Evolutionary conservation across 1,284 basidiomycete species (phyloP), one percentile per base, ranked within the genome.

Genomic region (Inonotus hispidus): DNA sequence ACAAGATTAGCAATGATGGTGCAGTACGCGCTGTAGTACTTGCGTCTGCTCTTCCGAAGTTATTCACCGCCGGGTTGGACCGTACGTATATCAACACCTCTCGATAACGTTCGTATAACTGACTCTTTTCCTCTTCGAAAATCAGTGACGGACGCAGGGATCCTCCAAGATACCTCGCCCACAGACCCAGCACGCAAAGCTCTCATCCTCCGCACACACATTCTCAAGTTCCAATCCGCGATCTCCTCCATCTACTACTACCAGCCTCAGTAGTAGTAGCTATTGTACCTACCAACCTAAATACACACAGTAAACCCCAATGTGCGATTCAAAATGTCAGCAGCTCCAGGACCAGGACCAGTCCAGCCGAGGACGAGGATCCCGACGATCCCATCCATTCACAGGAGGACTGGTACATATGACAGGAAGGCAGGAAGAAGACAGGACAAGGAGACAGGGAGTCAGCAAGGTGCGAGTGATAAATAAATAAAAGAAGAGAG

Each of bases 41-140:
- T 1, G 82, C 86, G 0, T 93, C 91, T 1, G 76, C 76, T 0
- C 68, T 87, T 0, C 82, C 85, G 0, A 92, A 88, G 70, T 71
- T 85, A 13, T 95, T 92, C 71, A 90, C 88, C 1, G 92, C 90
- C 0, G 93, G 92, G 0, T 73, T 95, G 1, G 92, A 95, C 70
- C 71, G 88, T 92, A 66, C 66, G 88, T 75, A n/a, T 56, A 23
- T 4, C 2, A 21, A 25, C 14, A 47, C 64, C 55, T 29, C 21
- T 53, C 43, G 10, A 37, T 43, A 32, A 54, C 19, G 27, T 46
- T 47, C 13, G 43, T 27, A 49, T 49, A 54, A 16, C 3, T 23
- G 21, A 11, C 25, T 16, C n/a, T 43, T 14, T n/a, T 1, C n/a
- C n/a, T 8, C 19, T 43, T 8, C 10, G 7, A 43, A 3, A 14